Percentiles rank a stretch among this genome's conserved stretches.
Evolutionary conservation across 768 basidiomycete genomes (phyloP).

Genomic region (Multifurca ochricompacta): DNA sequence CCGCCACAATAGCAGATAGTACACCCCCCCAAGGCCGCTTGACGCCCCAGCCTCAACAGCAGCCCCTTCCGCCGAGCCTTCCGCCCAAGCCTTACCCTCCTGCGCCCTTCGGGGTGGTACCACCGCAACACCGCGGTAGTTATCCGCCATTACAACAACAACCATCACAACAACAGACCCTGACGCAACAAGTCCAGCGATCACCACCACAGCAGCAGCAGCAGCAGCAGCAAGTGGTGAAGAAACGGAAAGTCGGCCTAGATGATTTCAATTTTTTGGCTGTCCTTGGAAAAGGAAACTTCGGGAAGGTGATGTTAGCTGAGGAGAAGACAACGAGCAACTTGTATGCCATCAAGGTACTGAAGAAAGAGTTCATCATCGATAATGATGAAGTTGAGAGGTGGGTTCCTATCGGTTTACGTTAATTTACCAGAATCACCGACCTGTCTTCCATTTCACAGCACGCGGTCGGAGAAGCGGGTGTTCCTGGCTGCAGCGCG

Average conservation of each 20-base stretch:
- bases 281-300: conserved; percentile 97
- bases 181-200: conserved; percentile 28
- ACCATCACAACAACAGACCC: conserved; percentile 22
- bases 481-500: conserved; percentile 96
- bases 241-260: conserved; percentile 83
- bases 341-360: conserved; percentile 98
- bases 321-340: conserved; percentile 91
- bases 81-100: conserved; percentile 13
- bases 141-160: conserved; percentile 3
- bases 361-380: conserved; percentile 99
- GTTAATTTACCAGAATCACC: not conserved
- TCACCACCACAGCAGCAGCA: conserved; percentile 31
- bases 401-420: conserved; percentile 35
- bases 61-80: conserved; percentile 16
- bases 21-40: conserved; percentile 5
- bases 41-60: conserved; percentile 15
- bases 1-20: conserved; percentile 2
- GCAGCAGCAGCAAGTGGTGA: conserved; percentile 32
- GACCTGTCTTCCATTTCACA: conserved; percentile 27
- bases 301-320: conserved; percentile 99
- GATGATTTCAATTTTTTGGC: conserved; percentile 99
- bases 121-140: conserved; percentile 12
- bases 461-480: conserved; percentile 97
- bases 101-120: not conserved
- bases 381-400: conserved; percentile 99